Evolutionary conservation across 257 asterid genomes (phyloP).

Genomic region (Salvia miltiorrhiza): DNA sequence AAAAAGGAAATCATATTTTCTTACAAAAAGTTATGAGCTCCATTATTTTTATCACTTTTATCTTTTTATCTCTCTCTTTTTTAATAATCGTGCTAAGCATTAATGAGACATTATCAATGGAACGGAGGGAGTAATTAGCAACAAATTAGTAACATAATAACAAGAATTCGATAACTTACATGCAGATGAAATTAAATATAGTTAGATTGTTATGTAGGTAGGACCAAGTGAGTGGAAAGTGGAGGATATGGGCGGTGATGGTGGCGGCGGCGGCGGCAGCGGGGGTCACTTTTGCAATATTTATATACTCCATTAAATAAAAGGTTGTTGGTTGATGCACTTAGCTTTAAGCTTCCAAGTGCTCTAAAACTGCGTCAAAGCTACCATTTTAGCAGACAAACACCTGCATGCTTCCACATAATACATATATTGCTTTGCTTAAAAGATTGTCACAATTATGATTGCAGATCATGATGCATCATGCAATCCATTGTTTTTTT

Average conservation of each 20-base stretch:
- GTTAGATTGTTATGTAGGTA: no score
- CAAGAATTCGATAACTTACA: not conserved
- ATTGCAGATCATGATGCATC: not conserved
- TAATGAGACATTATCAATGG: no score
- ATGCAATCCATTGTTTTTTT: not conserved
- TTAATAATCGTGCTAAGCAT: no score
- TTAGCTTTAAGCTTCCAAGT: not conserved
- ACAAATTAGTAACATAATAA: no score
- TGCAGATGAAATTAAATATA: no score
- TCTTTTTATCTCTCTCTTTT: no score
- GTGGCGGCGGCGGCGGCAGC: constrained; percentile 23
- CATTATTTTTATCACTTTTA: no score
- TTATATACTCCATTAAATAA: constrained; percentile 8
- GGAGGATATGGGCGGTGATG: constrained; percentile 26
- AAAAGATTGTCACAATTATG: constrained; percentile 11
- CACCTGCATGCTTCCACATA: constrained; percentile 11
- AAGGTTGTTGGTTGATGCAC: not conserved
- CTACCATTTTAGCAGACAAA: constrained; percentile 16
- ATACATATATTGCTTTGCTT: constrained; percentile 17
- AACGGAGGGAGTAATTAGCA: no score
- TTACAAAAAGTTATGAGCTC: no score
- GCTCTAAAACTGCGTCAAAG: constrained; percentile 14
- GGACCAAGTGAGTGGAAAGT: not conserved
- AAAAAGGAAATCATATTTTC: no score
- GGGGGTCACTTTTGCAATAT: not conserved